Evolutionary conservation across 345 rosid species (phyloP).

Genomic region (Hypericum perforatum): DNA sequence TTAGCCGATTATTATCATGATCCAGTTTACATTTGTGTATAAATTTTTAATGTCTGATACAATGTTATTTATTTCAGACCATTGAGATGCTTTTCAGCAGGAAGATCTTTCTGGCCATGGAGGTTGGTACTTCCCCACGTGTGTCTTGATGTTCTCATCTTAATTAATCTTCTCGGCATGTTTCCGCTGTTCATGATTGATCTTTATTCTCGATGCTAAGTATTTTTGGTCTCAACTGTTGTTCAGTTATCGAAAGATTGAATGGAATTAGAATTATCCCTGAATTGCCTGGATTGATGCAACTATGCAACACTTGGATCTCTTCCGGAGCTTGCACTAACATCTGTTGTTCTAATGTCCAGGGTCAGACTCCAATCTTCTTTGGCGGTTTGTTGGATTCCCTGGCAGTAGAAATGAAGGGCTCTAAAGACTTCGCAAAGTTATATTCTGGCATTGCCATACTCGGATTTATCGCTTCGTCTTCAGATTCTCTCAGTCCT

Average conservation of each 20-base stretch:
- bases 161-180: background rate
- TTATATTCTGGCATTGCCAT: constrained; percentile 56
- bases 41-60: too few relatives aligned
- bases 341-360: constrained; percentile 13
- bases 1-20: too few relatives aligned
- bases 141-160: background rate
- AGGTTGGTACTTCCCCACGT: constrained; percentile 39
- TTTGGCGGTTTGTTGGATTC: constrained; percentile 58
- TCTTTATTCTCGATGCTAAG: too few relatives aligned
- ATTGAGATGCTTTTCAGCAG: constrained; percentile 63
- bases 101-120: constrained; percentile 50
- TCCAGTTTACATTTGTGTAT: too few relatives aligned
- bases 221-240: too few relatives aligned
- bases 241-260: too few relatives aligned
- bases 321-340: background rate
- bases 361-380: constrained; percentile 47
- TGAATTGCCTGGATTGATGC: too few relatives aligned
- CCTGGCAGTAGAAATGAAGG: constrained; percentile 57
- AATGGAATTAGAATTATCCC: too few relatives aligned
- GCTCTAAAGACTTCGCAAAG: constrained; percentile 65
- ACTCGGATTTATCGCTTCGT: constrained; percentile 67
- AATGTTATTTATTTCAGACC: constrained; percentile 41
- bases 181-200: too few relatives aligned
- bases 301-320: too few relatives aligned
- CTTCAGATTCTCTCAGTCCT: constrained; percentile 37